These are phyloP conservation scores for Termitomyces sp. DNA, from an alignment of 768 basidiomycete genomes.

Conservation along the genomic window DNA sequence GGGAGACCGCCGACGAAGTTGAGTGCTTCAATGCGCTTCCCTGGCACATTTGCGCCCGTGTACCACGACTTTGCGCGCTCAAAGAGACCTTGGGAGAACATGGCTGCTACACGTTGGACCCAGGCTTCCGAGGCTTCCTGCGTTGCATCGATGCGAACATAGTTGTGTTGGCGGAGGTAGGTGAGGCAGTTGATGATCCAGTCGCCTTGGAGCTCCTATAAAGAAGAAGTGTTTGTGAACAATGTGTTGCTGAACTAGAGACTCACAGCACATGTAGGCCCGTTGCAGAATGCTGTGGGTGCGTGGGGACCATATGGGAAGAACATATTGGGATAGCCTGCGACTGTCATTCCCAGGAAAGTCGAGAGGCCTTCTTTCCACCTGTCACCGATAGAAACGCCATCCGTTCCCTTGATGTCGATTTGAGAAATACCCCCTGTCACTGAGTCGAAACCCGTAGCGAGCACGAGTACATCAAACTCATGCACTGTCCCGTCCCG, in stretches of 20 bases:
- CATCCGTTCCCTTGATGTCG: slow-evolving; percentile 14
- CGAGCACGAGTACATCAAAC: neutral
- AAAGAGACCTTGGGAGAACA: slow-evolving; percentile 5
- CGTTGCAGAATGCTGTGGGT: slow-evolving; percentile 4
- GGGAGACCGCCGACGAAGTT: slow-evolving; percentile 19
- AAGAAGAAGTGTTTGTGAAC: neutral
- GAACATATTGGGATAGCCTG: slow-evolving; percentile 16
- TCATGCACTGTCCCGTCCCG: slow-evolving; percentile 9
- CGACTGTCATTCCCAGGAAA: neutral
- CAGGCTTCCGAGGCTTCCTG: neutral
- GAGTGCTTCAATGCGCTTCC: slow-evolving; percentile 15
- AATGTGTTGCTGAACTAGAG: neutral
- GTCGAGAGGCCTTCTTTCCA: slow-evolving; percentile 16
- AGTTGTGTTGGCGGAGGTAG: neutral
- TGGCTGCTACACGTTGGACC: neutral
- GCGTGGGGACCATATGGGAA: slow-evolving; percentile 16
- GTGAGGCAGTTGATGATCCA: slow-evolving; percentile 14
- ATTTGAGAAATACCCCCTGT: slow-evolving; percentile 18
- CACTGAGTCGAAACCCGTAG: neutral
- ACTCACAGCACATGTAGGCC: slow-evolving; percentile 9
- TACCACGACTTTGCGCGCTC: slow-evolving; percentile 19
- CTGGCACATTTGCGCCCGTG: neutral
- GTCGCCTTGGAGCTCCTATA: slow-evolving; percentile 18
- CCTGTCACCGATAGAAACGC: slow-evolving; percentile 13
- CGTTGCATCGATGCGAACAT: neutral